These are phyloP conservation scores for Bassia scoparia DNA, from an alignment of 148 eudicot species.

Conservation along the genomic window DNA sequence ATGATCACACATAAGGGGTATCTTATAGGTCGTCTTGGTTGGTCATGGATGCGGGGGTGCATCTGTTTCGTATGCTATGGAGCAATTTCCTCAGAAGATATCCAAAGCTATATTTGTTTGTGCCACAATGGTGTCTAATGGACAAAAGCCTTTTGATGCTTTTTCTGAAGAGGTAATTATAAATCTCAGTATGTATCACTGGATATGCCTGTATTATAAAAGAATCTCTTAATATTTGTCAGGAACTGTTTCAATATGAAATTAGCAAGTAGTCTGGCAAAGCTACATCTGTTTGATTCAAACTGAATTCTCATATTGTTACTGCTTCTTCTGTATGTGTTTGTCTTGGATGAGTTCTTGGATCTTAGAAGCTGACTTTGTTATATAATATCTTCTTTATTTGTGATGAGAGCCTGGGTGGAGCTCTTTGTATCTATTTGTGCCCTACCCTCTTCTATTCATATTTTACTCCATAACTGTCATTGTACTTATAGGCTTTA, in stretches of 20 bases:
- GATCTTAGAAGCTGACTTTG: neutral
- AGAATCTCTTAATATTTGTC: neutral
- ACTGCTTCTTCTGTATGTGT: neutral
- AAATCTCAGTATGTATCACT: neutral
- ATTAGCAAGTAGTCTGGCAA: neutral
- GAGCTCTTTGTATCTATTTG: neutral
- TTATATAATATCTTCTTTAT: neutral
- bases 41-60: conserved; percentile 99
- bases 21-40: conserved; percentile 74
- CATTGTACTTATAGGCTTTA: too few species aligned
- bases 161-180: conserved; percentile 69
- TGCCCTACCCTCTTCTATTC: neutral
- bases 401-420: neutral
- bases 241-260: neutral
- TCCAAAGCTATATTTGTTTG: conserved; percentile 80
- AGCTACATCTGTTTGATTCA: neutral
- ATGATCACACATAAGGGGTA: conserved; percentile 1
- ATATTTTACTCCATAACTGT: neutral
- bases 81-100: conserved; percentile 65
- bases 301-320: neutral
- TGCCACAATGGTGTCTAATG: conserved; percentile 83
- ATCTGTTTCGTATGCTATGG: conserved; percentile 77
- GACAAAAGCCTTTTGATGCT: conserved; percentile 88
- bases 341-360: neutral
- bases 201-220: neutral